Base-by-base conservation (phyloP, 768 basidiomycete species). In the Austroboletus eburneus region DNA sequence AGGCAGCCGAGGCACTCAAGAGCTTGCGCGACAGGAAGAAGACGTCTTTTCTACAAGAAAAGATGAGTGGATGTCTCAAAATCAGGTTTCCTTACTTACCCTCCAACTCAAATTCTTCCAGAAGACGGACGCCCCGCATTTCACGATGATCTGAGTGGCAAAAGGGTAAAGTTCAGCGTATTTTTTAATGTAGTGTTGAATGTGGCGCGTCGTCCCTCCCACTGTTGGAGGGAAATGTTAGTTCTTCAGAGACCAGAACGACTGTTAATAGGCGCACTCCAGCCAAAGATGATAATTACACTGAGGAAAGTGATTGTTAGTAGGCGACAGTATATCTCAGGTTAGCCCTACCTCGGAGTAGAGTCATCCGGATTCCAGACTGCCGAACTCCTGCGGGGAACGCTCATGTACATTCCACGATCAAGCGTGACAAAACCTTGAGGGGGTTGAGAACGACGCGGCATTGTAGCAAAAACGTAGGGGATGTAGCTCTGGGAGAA, bases 211-310 rank as follows among this genome's bases (percentile, higher is more conserved):
- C 14, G 35, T 25, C 3, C 58, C 64, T 17, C 58, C 62, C 61
- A 63, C 62, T 63, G 32, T 4, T 18, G 6, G 14, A 3, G 3
- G n/a, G 29, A 23, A 29, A 2, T n/a, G 22, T 51, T 24, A 41
- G 2, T 48, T 38, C n/a, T 27, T n/a, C 27, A 29, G 9, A 37
- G 2, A 25, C 8, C 38, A n/a, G 9, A 9, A 14, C 12, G 16
- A 16, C 12, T 14, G 12, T 21, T 6, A 12, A 23, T 16, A 20
- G 17, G 51, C 62, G 23, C 33, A 63, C 62, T 58, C 62, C 64
- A 63, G 20, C 62, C 64, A 17, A 63, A 64, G 14, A 63, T 55
- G 14, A 63, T 56, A 37, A 63, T 66, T 9, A 66, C 50, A 10
- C 62, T 63, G 36, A 7, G 20, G 17, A 33, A 29, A 39, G 9